Evolutionary conservation across 306 rosid species (phyloP).

Genomic region (Medicago arabica): DNA sequence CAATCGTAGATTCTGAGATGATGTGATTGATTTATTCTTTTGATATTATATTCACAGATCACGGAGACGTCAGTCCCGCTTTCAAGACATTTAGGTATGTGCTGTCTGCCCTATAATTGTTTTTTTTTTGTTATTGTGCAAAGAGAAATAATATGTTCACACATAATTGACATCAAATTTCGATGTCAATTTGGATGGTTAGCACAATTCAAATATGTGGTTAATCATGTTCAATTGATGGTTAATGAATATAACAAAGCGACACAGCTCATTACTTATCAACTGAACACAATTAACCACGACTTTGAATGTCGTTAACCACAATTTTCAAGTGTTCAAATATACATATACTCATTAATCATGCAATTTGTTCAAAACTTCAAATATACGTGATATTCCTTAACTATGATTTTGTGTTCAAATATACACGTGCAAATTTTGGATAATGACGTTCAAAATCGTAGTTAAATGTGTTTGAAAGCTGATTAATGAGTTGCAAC

Average conservation of each 20-base stretch:
- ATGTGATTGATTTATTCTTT: slow-evolving; percentile 20
- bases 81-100: slow-evolving; percentile 86
- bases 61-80: slow-evolving; percentile 77
- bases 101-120: background rate
- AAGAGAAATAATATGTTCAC: background rate
- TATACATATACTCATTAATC: background rate
- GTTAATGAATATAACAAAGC: background rate
- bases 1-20: background rate
- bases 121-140: background rate
- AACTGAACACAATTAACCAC: background rate
- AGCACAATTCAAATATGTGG: background rate
- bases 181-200: background rate
- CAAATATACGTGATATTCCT: background rate
- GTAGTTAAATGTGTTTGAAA: background rate
- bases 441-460: background rate
- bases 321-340: background rate
- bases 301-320: background rate
- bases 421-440: background rate
- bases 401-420: background rate
- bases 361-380: background rate
- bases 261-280: background rate
- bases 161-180: background rate
- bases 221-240: background rate
- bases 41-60: slow-evolving; percentile 58
- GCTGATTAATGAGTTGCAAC: background rate